phyloP scores from a whole-genome alignment of 2,329 filamentous ascomycete species.

The Colletotrichum falcatum region DNA sequence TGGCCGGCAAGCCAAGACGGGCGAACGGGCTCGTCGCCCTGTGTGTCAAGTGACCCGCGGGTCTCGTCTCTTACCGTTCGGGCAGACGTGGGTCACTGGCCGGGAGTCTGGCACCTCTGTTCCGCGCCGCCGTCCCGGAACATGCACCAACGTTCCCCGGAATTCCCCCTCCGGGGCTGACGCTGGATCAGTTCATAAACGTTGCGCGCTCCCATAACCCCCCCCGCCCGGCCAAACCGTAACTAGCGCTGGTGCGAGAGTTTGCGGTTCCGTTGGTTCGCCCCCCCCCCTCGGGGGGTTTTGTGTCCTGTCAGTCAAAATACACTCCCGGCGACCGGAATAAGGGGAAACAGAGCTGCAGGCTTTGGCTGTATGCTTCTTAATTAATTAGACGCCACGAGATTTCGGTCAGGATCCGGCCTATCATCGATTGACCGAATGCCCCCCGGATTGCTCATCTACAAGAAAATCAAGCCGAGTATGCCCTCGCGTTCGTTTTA shows the following conservation, averaged over 20 bases:
- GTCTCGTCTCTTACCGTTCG: too few relatives aligned
- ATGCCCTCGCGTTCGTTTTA: neutral
- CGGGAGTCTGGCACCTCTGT: conserved; percentile 19
- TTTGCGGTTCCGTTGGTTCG: neutral
- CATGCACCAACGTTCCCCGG: conserved; percentile 30
- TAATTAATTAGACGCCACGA: neutral
- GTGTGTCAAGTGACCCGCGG: too few relatives aligned
- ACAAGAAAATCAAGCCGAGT: neutral
- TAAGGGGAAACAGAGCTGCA: neutral
- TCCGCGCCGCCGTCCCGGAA: conserved; percentile 33
- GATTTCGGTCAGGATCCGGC: neutral
- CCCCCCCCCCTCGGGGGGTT: neutral
- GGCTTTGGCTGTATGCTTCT: neutral
- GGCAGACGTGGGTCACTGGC: too few relatives aligned
- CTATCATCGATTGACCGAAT: neutral
- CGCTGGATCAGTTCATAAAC: neutral
- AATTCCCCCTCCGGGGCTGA: neutral
- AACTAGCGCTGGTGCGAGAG: neutral
- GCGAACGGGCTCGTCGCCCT: too few relatives aligned
- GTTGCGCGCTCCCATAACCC: neutral
- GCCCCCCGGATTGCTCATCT: neutral
- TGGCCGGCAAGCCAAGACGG: conserved; percentile 11
- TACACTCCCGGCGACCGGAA: neutral
- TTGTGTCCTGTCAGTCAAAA: neutral
- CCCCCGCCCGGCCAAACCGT: neutral